These are phyloP conservation scores for Phaeotremella fagi DNA, from an alignment of 768 basidiomycete species.

Conservation along the genomic window DNA sequence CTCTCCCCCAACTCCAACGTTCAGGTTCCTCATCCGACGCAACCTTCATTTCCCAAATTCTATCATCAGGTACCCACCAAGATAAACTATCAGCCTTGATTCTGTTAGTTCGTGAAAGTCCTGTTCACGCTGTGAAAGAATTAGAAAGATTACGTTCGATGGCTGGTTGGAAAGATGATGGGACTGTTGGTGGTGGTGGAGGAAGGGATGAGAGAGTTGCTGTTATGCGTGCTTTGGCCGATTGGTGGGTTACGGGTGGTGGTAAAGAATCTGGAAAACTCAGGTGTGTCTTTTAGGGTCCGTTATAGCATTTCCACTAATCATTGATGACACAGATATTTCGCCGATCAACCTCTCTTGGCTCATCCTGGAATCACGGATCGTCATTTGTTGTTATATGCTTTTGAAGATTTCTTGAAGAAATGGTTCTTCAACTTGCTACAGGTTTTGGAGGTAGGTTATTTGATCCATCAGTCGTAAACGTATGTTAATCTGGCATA, in stretches of 20 bases:
- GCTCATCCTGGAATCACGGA: conserved; percentile 62
- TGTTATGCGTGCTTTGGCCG: conserved; percentile 81
- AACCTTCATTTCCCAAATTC: conserved; percentile 75
- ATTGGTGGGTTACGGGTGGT: conserved; percentile 91
- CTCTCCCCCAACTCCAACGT: conserved; percentile 26
- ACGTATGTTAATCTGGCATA: conserved; percentile 41
- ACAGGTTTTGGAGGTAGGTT: conserved; percentile 76
- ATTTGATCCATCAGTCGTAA: not conserved
- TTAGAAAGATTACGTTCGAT: conserved; percentile 69
- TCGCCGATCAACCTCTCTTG: conserved; percentile 75
- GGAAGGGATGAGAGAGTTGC: conserved; percentile 83
- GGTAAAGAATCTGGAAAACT: conserved; percentile 84
- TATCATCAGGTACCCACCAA: conserved; percentile 81
- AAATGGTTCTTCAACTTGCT: conserved; percentile 91
- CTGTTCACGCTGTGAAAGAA: conserved; percentile 76
- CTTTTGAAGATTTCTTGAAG: conserved; percentile 97
- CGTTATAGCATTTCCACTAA: not conserved
- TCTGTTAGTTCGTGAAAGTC: conserved; percentile 79
- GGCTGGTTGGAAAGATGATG: conserved; percentile 73
- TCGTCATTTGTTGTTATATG: conserved; percentile 70
- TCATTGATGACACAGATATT: too few relatives aligned
- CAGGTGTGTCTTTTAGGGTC: conserved; percentile 53
- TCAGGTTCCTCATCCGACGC: conserved; percentile 61
- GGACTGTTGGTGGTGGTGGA: conserved; percentile 34
- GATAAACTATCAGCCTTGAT: conserved; percentile 88